phyloP scores from a whole-genome alignment of 257 asterid genomes.

The Paraleonurus japonicus region DNA sequence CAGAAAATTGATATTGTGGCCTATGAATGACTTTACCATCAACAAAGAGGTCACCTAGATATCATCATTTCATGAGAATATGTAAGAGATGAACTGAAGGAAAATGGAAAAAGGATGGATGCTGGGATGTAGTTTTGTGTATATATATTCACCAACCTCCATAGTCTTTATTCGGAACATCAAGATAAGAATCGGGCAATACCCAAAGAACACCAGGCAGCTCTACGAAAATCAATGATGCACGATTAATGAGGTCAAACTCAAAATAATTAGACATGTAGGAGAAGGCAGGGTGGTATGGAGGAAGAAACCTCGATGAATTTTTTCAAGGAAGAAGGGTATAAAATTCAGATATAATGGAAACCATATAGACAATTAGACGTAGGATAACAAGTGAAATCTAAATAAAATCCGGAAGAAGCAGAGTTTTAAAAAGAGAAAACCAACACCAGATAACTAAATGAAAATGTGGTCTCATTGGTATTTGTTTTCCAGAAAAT shows the following conservation, averaged over 20 bases:
- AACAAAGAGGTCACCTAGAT: constrained; percentile 63
- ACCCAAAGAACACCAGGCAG: constrained; percentile 82
- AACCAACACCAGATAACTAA: neutral
- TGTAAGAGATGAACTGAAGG: constrained; percentile 1
- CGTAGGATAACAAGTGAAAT: no score
- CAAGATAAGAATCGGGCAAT: constrained; percentile 86
- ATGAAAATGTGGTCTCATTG: neutral
- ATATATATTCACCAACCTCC: constrained; percentile 55
- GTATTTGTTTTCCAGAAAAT: neutral
- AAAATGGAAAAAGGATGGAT: neutral
- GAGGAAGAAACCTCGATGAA: no score
- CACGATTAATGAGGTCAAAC: constrained; percentile 13
- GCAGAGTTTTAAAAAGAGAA: neutral
- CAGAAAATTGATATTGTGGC: constrained; percentile 66
- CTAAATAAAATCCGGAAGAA: neutral
- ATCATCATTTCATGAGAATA: constrained; percentile 18
- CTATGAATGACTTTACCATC: constrained; percentile 84
- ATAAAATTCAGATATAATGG: no score
- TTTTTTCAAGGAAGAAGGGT: no score
- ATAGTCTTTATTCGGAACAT: constrained; percentile 80
- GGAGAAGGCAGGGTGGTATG: no score
- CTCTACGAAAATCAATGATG: constrained; percentile 33
- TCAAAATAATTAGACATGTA: neutral
- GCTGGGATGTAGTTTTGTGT: neutral
- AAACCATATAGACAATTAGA: no score